Conservation (phyloP, 2,329 filamentous ascomycete species). For the Aureobasidium sp. region DNA sequence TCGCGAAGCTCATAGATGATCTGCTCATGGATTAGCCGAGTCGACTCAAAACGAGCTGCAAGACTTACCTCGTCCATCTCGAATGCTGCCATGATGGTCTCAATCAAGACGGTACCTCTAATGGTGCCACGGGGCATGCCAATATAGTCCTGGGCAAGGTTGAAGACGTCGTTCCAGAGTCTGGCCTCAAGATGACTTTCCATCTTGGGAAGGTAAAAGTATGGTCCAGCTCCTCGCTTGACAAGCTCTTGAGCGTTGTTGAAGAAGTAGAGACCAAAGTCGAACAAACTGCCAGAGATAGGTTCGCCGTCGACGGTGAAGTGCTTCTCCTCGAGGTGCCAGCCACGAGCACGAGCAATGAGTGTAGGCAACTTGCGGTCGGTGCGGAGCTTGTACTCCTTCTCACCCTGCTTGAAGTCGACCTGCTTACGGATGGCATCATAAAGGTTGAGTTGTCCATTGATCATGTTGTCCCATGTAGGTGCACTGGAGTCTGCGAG, state of each 20-base stretch:
- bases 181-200: conserved; percentile 95
- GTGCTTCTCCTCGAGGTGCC: conserved; percentile 98
- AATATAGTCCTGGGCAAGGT: conserved; percentile 87
- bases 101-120: conserved; percentile 89
- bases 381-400: conserved; percentile 95
- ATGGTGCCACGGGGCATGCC: conserved; percentile 86
- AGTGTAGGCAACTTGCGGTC: conserved; percentile 82
- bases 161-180: conserved; percentile 98
- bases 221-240: conserved; percentile 76
- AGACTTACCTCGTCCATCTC: conserved; percentile 82
- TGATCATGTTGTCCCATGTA: conserved; percentile 99
- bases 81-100: conserved; percentile 95
- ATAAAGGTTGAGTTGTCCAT: conserved; percentile 94
- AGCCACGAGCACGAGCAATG: conserved; percentile 89
- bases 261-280: conserved; percentile 99
- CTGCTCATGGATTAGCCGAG: conserved; percentile 27
- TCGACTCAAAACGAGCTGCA: background rate
- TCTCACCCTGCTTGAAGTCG: conserved; percentile 90
- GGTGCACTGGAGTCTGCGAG: conserved; percentile 79
- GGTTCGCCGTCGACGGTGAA: conserved; percentile 91
- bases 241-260: conserved; percentile 91
- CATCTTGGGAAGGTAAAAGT: conserved; percentile 98
- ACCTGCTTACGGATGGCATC: conserved; percentile 89
- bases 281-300: conserved; percentile 86
- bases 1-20: conserved; percentile 99